A percentile compares a stretch with the other conserved stretches of the same genome.
Conservation (phyloP, 2,329 filamentous ascomycete species). For the Alternaria ventricosa region DNA sequence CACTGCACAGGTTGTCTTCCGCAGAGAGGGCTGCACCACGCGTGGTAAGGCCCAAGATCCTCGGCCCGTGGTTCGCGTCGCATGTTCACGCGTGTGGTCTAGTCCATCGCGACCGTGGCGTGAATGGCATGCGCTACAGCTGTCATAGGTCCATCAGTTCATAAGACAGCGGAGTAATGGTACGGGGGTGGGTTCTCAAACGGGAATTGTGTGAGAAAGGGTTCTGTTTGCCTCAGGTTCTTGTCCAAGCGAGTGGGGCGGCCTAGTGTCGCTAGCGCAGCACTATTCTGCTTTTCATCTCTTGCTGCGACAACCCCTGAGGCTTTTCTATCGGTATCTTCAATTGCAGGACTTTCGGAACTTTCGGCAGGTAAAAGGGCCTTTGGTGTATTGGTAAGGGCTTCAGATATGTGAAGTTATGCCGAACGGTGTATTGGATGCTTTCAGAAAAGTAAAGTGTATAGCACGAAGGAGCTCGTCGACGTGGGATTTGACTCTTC, state of each 20-base stretch:
- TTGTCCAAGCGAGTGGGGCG: not conserved
- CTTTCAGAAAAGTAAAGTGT: not conserved
- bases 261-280: not conserved
- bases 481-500: not conserved
- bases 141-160: not conserved
- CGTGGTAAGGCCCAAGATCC: not conserved
- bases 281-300: not conserved
- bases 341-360: not conserved
- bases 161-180: not conserved
- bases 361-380: not conserved
- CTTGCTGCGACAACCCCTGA: not conserved
- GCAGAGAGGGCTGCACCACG: not conserved
- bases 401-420: not conserved
- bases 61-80: not conserved
- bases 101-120: not conserved
- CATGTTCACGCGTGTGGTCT: not conserved
- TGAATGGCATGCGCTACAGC: constrained; percentile 1
- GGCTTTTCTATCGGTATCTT: not conserved
- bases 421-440: not conserved
- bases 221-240: constrained; percentile 3
- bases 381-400: not conserved
- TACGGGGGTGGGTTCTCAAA: not conserved
- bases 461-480: not conserved
- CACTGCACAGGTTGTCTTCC: not conserved
- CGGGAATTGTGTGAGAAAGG: not conserved